phyloP scores from a whole-genome alignment of 306 rosid genomes.

The Elaeagnus macrophylla region DNA sequence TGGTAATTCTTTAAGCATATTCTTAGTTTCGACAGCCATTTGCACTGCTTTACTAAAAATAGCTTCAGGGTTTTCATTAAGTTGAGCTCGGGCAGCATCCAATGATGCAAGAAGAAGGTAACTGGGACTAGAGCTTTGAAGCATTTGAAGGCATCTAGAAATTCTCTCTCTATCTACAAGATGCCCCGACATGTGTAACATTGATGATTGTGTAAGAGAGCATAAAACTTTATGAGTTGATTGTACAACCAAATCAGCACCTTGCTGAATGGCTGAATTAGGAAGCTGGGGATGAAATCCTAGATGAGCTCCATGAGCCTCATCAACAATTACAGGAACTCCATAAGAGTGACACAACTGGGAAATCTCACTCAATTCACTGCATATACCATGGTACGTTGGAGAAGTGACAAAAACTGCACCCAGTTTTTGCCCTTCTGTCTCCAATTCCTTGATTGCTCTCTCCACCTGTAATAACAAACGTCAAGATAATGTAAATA shows the following conservation, averaged over 20 bases:
- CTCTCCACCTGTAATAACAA: constrained; percentile 46
- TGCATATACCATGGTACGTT: constrained; percentile 80
- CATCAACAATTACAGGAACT: constrained; percentile 81
- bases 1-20: constrained; percentile 28
- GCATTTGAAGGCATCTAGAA: constrained; percentile 67
- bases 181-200: constrained; percentile 69
- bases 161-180: constrained; percentile 51
- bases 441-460: constrained; percentile 48
- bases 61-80: constrained; percentile 46
- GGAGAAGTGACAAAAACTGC: constrained; percentile 85
- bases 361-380: constrained; percentile 51
- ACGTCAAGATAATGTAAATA: neutral
- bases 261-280: constrained; percentile 65
- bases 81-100: constrained; percentile 87
- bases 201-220: constrained; percentile 83
- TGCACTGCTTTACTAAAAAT: constrained; percentile 43
- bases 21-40: constrained; percentile 47
- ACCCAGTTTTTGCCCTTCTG: constrained; percentile 51
- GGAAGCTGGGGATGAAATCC: constrained; percentile 75
- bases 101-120: constrained; percentile 79
- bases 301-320: constrained; percentile 91
- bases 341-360: constrained; percentile 57
- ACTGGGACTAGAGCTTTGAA: constrained; percentile 89
- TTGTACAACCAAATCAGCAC: constrained; percentile 65
- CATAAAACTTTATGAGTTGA: constrained; percentile 79